phyloP scores from a whole-genome alignment of 2,329 filamentous ascomycete genomes.

The Nemania abortiva region DNA sequence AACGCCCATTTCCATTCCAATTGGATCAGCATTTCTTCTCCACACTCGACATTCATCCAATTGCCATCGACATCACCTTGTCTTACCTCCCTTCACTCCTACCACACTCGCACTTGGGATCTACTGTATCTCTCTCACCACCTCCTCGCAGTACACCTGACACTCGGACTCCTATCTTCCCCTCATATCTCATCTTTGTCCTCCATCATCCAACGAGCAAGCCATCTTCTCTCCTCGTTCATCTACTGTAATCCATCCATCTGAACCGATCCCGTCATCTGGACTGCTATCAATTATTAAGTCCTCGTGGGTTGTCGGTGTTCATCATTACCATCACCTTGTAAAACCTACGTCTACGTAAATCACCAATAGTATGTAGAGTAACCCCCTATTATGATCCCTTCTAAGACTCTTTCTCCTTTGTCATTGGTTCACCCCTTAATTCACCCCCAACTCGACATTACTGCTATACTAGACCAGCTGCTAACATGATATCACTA shows the following conservation, averaged over 20 bases:
- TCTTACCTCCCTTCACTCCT: conserved; percentile 24
- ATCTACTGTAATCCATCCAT: conserved; percentile 17
- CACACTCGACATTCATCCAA: conserved; percentile 33
- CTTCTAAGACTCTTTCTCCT: background rate
- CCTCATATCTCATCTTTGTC: conserved; percentile 38
- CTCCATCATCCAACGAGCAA: conserved; percentile 29
- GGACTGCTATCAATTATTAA: conserved; percentile 17
- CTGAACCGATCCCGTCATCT: conserved; percentile 2
- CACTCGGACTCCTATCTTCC: conserved; percentile 35
- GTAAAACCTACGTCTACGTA: conserved; percentile 7
- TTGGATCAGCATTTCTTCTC: conserved; percentile 35
- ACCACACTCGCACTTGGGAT: conserved; percentile 21
- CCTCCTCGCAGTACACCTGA: conserved; percentile 8
- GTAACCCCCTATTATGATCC: background rate
- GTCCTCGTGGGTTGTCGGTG: conserved; percentile 12
- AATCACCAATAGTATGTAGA: conserved; percentile 30
- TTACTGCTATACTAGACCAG: background rate
- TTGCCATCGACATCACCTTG: conserved; percentile 31
- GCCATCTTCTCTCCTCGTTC: conserved; percentile 21
- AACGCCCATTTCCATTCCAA: background rate
- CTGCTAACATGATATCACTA: conserved; percentile 22
- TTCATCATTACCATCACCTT: conserved; percentile 11
- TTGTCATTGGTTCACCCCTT: conserved; percentile 11
- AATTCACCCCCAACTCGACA: background rate
- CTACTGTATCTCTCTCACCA: conserved; percentile 11